These are phyloP conservation scores for Hyparrhenia diplandra DNA, from an alignment of 176 grass and related monocot species.

Conservation along the genomic window DNA sequence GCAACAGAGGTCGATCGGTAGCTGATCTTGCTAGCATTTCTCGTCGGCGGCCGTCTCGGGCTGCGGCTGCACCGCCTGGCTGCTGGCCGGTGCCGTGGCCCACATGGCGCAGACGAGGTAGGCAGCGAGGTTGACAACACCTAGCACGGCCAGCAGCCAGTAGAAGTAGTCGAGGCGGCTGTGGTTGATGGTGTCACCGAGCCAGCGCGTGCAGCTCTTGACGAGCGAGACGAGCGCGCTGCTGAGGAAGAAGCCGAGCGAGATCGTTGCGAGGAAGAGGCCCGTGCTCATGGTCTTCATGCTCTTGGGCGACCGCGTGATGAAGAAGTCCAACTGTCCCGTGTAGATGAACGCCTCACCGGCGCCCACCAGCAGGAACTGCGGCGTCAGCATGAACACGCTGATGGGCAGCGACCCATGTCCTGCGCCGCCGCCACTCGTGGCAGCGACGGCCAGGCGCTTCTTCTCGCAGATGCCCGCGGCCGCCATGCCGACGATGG, in stretches of 20 bases:
- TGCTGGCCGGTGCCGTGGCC: neutral
- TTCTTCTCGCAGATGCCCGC: conserved; percentile 60
- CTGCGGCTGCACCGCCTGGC: neutral
- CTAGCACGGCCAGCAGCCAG: conserved; percentile 49
- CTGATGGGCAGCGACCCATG: conserved; percentile 39
- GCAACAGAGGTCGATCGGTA: neutral
- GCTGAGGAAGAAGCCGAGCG: conserved; percentile 79
- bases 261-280: conserved; percentile 68
- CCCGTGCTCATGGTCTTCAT: conserved; percentile 97
- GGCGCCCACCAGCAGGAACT: conserved; percentile 79
- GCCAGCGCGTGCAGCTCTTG: conserved; percentile 51
- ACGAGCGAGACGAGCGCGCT: conserved; percentile 70
- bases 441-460: conserved; percentile 29
- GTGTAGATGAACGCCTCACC: conserved; percentile 89
- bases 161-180: conserved; percentile 81
- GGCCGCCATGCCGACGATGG: conserved; percentile 49
- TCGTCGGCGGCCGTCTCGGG: neutral
- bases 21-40: conserved; percentile 24
- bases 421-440: neutral
- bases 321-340: conserved; percentile 89
- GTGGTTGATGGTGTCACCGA: conserved; percentile 63
- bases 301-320: conserved; percentile 72
- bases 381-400: conserved; percentile 66
- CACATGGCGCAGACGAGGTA: conserved; percentile 52
- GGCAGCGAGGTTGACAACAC: conserved; percentile 46